phyloP scores from a whole-genome alignment of 2,329 filamentous ascomycete species.

The Cyphellophora attinorum region DNA sequence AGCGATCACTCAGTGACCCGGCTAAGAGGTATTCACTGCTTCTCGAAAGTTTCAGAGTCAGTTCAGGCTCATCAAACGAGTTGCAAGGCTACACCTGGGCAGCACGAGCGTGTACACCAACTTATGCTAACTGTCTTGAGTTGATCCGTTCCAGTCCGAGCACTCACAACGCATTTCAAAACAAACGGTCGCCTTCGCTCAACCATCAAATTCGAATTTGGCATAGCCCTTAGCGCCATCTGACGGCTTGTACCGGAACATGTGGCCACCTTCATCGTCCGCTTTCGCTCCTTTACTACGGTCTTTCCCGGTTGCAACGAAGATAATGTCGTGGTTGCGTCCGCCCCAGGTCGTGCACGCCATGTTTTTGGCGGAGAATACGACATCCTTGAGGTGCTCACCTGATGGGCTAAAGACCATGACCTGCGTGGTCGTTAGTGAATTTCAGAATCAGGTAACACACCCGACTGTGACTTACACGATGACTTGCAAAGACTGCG shows the following conservation, averaged over 20 bases:
- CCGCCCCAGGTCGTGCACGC: conserved; percentile 30
- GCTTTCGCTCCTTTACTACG: conserved; percentile 13
- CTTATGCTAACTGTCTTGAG: too few relatives aligned
- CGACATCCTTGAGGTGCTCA: conserved; percentile 25
- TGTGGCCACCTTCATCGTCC: conserved; percentile 27
- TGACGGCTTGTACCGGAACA: conserved; percentile 23
- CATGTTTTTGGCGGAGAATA: conserved; percentile 24
- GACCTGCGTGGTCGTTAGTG: conserved; percentile 9
- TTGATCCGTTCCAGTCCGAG: too few relatives aligned
- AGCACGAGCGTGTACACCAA: too few relatives aligned
- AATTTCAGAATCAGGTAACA: not conserved
- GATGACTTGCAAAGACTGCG: conserved; percentile 24
- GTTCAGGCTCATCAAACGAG: too few relatives aligned
- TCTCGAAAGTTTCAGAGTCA: too few relatives aligned
- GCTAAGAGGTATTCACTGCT: too few relatives aligned
- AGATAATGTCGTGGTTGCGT: conserved; percentile 24
- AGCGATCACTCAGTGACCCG: too few relatives aligned
- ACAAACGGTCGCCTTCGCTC: too few relatives aligned
- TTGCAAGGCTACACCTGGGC: too few relatives aligned
- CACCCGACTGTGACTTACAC: conserved; percentile 4
- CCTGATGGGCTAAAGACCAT: conserved; percentile 26
- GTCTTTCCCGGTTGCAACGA: conserved; percentile 22
- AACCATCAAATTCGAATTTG: conserved; percentile 27
- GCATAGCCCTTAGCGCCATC: conserved; percentile 20
- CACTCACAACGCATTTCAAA: too few relatives aligned